These are phyloP conservation scores for Lippia alba DNA, from an alignment of 305 asterid genomes.

Conservation along the genomic window DNA sequence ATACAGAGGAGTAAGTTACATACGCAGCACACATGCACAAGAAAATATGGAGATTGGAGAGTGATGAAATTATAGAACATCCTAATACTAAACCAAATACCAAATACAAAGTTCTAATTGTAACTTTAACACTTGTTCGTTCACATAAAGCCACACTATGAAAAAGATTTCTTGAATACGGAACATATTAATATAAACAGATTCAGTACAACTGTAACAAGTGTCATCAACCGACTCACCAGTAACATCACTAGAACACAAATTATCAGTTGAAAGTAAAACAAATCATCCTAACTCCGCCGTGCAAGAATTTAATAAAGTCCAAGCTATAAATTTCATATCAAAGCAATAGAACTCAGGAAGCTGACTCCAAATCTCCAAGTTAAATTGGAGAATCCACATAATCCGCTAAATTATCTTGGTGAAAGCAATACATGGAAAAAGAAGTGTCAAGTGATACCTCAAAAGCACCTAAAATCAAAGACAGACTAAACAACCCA, in stretches of 20 bases:
- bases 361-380: neutral
- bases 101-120: neutral
- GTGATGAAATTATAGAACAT: neutral
- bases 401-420: neutral
- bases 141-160: neutral
- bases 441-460: neutral
- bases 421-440: neutral
- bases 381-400: slow-evolving; percentile 1
- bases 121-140: neutral
- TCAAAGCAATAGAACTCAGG: slow-evolving; percentile 10
- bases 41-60: neutral
- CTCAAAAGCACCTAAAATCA: neutral
- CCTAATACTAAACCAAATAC: too few species aligned
- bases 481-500: neutral
- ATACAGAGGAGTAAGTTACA: neutral
- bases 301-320: neutral
- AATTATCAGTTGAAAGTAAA: slow-evolving; percentile 5
- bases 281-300: neutral
- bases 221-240: neutral
- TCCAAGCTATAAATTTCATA: slow-evolving; percentile 5
- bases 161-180: neutral
- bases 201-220: slow-evolving; percentile 7
- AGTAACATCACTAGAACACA: slow-evolving; percentile 3
- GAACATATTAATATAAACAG: neutral
- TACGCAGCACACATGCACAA: neutral